Evolutionary conservation across 208 protist species (phyloP), one percentile per base, ranked within the genome.

Genomic region (Crithidia fasciculata): DNA sequence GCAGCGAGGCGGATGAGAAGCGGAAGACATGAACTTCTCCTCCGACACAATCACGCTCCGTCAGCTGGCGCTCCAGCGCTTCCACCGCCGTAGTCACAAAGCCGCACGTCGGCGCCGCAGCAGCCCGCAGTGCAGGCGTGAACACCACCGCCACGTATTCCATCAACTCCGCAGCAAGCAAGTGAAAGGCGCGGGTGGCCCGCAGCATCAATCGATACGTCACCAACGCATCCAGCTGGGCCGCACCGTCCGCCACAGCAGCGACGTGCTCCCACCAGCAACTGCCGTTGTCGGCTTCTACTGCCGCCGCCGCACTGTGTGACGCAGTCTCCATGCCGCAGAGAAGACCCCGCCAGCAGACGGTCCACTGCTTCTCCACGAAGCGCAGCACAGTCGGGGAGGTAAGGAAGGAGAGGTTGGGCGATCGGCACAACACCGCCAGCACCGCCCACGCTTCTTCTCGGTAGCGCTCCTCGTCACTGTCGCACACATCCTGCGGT

Each of bases 201-300:
- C 19, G 52, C 41, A 74, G 57, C 53, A 70, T 18, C 16, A 58
- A 59, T 2, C 74, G 67, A 28, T 55, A 74, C 44, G 61, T 54
- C n/a, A 69, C 68, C 12, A 80, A 68, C 36, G 43, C 52, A 41
- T 80, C 68, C 13, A 80, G 28, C 10, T 72, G 56, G 2, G 66
- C 58, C 7, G 36, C 15, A 6, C 62, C 50, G 36, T n/a, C 44
- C 1, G 19, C 15, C 7, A 16, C 2, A 2, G 15, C 40, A 3
- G 8, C 15, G 39, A 1, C 2, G 41, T 43, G 28, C 41, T 15
- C n/a, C n/a, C n/a, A n/a, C n/a, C n/a, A n/a, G n/a, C n/a, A n/a
- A n/a, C n/a, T n/a, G n/a, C n/a, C n/a, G n/a, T n/a, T n/a, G n/a
- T n/a, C n/a, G n/a, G n/a, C n/a, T n/a, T n/a, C n/a, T n/a, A n/a